phyloP scores from a whole-genome alignment of 2,329 filamentous ascomycete species.

The Aureobasidium mangrovei region DNA sequence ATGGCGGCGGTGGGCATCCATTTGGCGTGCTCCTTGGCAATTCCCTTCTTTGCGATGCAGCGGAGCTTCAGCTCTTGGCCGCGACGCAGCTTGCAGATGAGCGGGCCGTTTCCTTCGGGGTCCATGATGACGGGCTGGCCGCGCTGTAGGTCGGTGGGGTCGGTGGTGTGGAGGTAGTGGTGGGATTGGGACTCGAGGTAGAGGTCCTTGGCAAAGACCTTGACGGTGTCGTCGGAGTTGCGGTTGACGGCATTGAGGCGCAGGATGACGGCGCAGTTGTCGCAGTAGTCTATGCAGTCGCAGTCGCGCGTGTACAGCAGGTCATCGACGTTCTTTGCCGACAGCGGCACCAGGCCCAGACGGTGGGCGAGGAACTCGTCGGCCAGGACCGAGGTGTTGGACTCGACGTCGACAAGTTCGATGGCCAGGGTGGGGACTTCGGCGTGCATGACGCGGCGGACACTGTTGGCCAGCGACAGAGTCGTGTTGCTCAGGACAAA shows the following conservation, averaged over 20 bases:
- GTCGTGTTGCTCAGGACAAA: conserved; percentile 87
- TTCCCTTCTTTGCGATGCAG: conserved; percentile 95
- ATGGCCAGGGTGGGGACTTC: conserved; percentile 93
- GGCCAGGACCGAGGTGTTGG: conserved; percentile 89
- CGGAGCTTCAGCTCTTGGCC: conserved; percentile 84
- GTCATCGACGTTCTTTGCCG: conserved; percentile 71
- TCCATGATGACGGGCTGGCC: conserved; percentile 80
- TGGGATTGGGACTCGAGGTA: conserved; percentile 42
- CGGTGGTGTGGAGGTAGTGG: not conserved
- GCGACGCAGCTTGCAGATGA: conserved; percentile 84
- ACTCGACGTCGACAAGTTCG: conserved; percentile 85
- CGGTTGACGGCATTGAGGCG: conserved; percentile 63
- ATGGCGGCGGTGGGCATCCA: conserved; percentile 91
- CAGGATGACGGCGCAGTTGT: conserved; percentile 79
- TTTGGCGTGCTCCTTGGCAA: conserved; percentile 97
- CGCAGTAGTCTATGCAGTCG: conserved; percentile 92
- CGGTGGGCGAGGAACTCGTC: conserved; percentile 95
- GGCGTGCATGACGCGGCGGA: conserved; percentile 83
- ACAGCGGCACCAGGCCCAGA: conserved; percentile 80
- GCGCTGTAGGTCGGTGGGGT: conserved; percentile 14
- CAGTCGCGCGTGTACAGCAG: conserved; percentile 88
- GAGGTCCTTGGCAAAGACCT: conserved; percentile 85
- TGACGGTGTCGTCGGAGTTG: conserved; percentile 78
- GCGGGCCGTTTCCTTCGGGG: conserved; percentile 66
- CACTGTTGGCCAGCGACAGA: conserved; percentile 82